Conservation (phyloP, 768 basidiomycete genomes). For the Lanmaoa rubissima region DNA sequence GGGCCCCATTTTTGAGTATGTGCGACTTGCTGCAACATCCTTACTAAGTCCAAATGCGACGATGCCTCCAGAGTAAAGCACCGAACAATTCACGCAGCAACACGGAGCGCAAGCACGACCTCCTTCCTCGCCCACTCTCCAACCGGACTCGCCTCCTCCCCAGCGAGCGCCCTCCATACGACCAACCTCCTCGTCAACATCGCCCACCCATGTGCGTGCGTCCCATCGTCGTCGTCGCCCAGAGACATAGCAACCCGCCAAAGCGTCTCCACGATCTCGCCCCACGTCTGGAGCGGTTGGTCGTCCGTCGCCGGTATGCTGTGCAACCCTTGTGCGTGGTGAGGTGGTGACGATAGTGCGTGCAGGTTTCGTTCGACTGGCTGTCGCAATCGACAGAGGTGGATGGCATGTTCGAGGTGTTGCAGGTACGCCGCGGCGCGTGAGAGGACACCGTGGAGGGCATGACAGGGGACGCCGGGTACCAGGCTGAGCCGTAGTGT, state of each 20-base stretch:
- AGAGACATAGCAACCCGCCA: conserved; percentile 28
- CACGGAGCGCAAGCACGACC: conserved; percentile 1
- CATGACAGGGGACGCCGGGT: conserved; percentile 21
- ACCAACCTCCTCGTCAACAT: not conserved
- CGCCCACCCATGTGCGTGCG: not conserved
- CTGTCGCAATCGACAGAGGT: not conserved
- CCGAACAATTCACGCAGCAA: not conserved
- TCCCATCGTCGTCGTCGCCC: not conserved
- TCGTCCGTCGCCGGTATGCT: conserved; percentile 26
- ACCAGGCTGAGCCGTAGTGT: conserved; percentile 39
- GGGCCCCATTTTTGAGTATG: not conserved
- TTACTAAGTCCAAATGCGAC: too few species aligned
- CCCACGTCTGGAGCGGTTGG: conserved; percentile 44
- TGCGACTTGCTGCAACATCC: too few species aligned
- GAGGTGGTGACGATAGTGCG: conserved; percentile 28
- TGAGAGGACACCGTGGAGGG: conserved; percentile 34
- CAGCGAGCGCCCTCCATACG: conserved; percentile 28
- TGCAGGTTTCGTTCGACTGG: not conserved
- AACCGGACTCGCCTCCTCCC: conserved; percentile 34
- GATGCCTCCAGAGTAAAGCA: too few species aligned
- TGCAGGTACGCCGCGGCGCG: conserved; percentile 29
- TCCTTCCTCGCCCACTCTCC: conserved; percentile 57
- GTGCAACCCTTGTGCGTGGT: conserved; percentile 38
- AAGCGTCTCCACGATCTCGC: conserved; percentile 49
- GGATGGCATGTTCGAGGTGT: conserved; percentile 24